Percentiles rank a stretch among this genome's conserved stretches.
Conservation (phyloP, 2,329 filamentous ascomycete genomes). For the Trichoderma sp. region DNA sequence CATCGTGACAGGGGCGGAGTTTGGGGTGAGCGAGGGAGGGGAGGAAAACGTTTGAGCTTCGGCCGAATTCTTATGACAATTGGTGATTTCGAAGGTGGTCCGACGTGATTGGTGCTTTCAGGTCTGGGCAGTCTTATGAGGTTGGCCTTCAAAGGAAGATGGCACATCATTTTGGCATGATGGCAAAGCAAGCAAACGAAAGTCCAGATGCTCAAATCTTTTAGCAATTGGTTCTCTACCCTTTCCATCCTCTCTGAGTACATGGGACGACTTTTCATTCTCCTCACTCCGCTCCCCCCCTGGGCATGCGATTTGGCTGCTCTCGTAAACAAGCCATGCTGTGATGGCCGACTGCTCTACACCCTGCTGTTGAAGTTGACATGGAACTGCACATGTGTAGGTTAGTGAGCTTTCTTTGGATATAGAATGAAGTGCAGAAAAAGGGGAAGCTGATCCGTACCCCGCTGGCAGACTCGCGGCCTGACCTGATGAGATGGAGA, state of each 20-base stretch:
- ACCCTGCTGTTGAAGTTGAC: conserved; percentile 32
- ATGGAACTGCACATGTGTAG: conserved; percentile 35
- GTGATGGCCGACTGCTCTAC: not conserved
- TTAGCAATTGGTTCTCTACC: not conserved
- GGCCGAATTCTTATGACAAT: conserved; percentile 9
- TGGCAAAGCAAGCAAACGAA: conserved; percentile 7
- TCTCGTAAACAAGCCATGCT: not conserved
- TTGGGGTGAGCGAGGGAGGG: conserved; percentile 2
- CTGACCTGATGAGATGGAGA: conserved; percentile 39
- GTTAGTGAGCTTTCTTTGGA: not conserved
- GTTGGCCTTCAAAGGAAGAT: not conserved
- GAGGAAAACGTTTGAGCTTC: not conserved
- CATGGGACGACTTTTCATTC: not conserved
- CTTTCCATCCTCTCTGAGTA: not conserved
- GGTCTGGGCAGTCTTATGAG: conserved; percentile 12
- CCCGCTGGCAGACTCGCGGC: conserved; percentile 39
- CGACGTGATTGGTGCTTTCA: not conserved
- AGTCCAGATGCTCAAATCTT: conserved; percentile 9
- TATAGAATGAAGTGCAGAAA: not conserved
- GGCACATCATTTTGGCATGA: conserved; percentile 13
- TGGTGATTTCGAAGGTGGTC: not conserved
- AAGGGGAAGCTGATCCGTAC: conserved; percentile 31
- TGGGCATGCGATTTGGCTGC: not conserved
- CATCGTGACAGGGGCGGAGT: conserved; percentile 15
- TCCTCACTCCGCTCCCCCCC: not conserved